These are phyloP conservation scores for Verticillium tricorpus DNA, from an alignment of 2,329 filamentous ascomycete species.

Conservation along the genomic window DNA sequence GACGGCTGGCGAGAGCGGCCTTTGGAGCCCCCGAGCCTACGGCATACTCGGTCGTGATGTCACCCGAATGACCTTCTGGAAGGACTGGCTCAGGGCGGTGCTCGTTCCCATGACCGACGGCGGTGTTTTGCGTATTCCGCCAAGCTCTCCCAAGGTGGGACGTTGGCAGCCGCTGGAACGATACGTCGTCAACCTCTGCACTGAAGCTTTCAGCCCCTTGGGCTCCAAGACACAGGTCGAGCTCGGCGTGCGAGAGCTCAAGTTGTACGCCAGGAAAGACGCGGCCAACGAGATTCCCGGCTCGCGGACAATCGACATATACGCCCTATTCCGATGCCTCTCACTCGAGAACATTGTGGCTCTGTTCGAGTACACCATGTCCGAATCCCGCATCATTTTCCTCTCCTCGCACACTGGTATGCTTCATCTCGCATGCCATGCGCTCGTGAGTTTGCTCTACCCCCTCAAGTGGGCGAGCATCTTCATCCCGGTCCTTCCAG, in stretches of 20 bases:
- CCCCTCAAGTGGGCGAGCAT: constrained; percentile 91
- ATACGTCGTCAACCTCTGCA: constrained; percentile 95
- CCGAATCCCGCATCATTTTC: constrained; percentile 93
- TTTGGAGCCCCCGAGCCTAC: constrained; percentile 93
- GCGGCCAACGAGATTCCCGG: constrained; percentile 90
- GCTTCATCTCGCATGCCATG: constrained; percentile 88
- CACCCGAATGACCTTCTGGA: constrained; percentile 88
- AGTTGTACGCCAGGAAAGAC: constrained; percentile 89
- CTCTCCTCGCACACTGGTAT: constrained; percentile 94
- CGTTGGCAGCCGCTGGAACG: constrained; percentile 95
- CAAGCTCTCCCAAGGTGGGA: constrained; percentile 84
- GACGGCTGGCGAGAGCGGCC: constrained; percentile 88
- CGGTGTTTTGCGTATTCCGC: constrained; percentile 72
- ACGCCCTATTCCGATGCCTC: constrained; percentile 83
- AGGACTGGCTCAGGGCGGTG: constrained; percentile 93
- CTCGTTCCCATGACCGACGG: constrained; percentile 96
- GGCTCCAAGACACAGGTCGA: constrained; percentile 96
- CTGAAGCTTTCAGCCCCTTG: constrained; percentile 87
- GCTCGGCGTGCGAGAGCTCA: constrained; percentile 80
- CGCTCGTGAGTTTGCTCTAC: constrained; percentile 81
- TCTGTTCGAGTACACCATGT: constrained; percentile 87
- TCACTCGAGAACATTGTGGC: constrained; percentile 90
- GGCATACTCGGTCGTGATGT: constrained; percentile 84
- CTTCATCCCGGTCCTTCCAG: constrained; percentile 87
- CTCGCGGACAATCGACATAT: constrained; percentile 86